These are phyloP conservation scores for Pythium sukuiense DNA, from an alignment of 352 stramenopile species.

Conservation along the genomic window DNA sequence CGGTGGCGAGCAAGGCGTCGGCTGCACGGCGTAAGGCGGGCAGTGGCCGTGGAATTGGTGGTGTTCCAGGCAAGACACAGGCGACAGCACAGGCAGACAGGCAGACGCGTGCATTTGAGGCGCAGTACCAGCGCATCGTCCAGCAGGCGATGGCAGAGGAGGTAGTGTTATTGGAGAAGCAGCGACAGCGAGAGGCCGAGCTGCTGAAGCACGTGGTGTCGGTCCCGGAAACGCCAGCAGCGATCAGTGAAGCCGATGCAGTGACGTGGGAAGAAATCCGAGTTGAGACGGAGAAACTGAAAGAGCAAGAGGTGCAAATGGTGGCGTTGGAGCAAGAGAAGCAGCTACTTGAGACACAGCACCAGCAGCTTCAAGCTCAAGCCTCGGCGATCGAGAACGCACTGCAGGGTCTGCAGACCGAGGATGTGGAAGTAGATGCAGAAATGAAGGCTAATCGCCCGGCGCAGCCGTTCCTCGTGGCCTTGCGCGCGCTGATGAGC, in stretches of 20 bases:
- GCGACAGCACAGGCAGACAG: background rate
- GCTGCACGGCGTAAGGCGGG: background rate
- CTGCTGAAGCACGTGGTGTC: slow-evolving; percentile 55
- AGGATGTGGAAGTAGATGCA: slow-evolving; percentile 40
- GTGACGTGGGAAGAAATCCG: slow-evolving; percentile 24
- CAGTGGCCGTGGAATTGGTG: background rate
- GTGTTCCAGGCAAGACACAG: background rate
- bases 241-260: slow-evolving; percentile 5
- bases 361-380: slow-evolving; percentile 29
- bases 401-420: slow-evolving; percentile 36
- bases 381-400: slow-evolving; percentile 32
- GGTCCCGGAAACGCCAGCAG: slow-evolving; percentile 25
- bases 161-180: slow-evolving; percentile 35
- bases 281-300: slow-evolving; percentile 26
- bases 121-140: slow-evolving; percentile 56
- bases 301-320: slow-evolving; percentile 35
- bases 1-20: slow-evolving; percentile 10
- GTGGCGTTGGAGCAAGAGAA: slow-evolving; percentile 53
- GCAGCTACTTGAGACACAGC: slow-evolving; percentile 34
- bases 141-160: slow-evolving; percentile 58
- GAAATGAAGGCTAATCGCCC: slow-evolving; percentile 34
- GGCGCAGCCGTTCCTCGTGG: slow-evolving; percentile 28
- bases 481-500: slow-evolving; percentile 38
- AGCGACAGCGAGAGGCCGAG: slow-evolving; percentile 47
- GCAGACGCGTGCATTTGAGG: slow-evolving; percentile 49